Percentiles rank a stretch among this genome's conserved stretches.
phyloP scores from a whole-genome alignment of 306 rosid genomes.

The Trifolium fragiferum region DNA sequence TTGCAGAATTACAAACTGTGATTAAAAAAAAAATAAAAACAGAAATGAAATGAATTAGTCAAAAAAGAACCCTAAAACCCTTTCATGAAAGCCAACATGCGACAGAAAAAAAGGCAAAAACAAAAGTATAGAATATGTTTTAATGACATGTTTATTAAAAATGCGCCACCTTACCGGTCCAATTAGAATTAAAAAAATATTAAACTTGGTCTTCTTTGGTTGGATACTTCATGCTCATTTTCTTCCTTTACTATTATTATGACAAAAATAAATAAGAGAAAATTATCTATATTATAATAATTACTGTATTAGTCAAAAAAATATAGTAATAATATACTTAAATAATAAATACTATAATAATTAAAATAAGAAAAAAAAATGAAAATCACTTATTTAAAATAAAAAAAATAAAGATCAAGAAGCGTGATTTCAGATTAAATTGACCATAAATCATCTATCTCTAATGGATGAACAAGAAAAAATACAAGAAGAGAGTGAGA shows the following conservation, averaged over 20 bases:
- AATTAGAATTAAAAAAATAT: slow-evolving; percentile 44
- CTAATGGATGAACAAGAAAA: too few species aligned
- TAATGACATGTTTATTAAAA: slow-evolving; percentile 26
- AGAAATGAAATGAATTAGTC: slow-evolving; percentile 31
- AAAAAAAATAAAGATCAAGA: too few species aligned
- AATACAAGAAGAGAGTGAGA: too few species aligned
- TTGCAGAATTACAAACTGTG: slow-evolving; percentile 46
- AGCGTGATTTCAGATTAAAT: too few species aligned
- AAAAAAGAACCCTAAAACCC: slow-evolving; percentile 53
- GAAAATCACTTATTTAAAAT: too few species aligned
- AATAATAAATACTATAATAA: too few species aligned
- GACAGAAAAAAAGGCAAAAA: slow-evolving; percentile 29
- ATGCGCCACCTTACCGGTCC: slow-evolving; percentile 52
- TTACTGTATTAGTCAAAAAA: too few species aligned
- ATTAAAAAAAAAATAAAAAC: slow-evolving; percentile 40
- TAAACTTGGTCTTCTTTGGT: slow-evolving; percentile 39
- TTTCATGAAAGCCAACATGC: slow-evolving; percentile 33
- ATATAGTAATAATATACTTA: too few species aligned
- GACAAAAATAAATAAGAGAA: too few species aligned
- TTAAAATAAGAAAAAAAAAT: too few species aligned
- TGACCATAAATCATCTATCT: too few species aligned
- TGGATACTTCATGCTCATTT: slow-evolving; percentile 45
- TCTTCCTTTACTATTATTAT: slow-evolving; percentile 37
- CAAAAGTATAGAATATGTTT: slow-evolving; percentile 19
- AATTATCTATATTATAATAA: too few species aligned